These are phyloP conservation scores for Hyparrhenia diplandra DNA, from an alignment of 176 grass and related monocot species.

Conservation along the genomic window DNA sequence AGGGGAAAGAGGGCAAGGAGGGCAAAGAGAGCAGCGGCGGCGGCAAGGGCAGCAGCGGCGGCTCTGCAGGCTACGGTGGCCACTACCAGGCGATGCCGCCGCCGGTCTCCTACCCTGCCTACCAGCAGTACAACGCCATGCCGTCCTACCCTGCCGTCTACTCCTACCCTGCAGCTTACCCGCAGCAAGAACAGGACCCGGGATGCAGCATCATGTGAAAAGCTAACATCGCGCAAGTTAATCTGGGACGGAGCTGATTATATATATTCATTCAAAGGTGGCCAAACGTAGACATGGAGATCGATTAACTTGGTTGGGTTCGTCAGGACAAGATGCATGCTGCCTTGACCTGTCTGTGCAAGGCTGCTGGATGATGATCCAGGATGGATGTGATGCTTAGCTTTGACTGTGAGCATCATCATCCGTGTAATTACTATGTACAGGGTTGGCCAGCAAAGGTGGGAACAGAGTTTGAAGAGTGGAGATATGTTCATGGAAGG, in stretches of 20 bases:
- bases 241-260: background rate
- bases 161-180: conserved; percentile 27
- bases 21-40: background rate
- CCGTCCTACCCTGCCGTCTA: conserved; percentile 36
- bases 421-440: background rate
- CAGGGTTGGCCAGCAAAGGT: background rate
- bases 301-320: background rate
- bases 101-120: conserved; percentile 1
- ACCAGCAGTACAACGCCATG: conserved; percentile 45
- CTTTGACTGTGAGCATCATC: background rate
- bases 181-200: conserved; percentile 43
- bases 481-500: background rate
- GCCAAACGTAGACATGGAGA: background rate
- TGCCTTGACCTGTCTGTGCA: background rate
- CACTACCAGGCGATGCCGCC: background rate
- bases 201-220: conserved; percentile 43
- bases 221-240: background rate
- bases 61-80: background rate
- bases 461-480: background rate
- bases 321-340: background rate
- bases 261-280: background rate
- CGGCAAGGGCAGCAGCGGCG: background rate
- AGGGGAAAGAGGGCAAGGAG: background rate
- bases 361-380: background rate
- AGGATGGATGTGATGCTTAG: too few species aligned